These are phyloP conservation scores for Alternaria brassicicola DNA, from an alignment of 2,329 filamentous ascomycete species.

Conservation along the genomic window DNA sequence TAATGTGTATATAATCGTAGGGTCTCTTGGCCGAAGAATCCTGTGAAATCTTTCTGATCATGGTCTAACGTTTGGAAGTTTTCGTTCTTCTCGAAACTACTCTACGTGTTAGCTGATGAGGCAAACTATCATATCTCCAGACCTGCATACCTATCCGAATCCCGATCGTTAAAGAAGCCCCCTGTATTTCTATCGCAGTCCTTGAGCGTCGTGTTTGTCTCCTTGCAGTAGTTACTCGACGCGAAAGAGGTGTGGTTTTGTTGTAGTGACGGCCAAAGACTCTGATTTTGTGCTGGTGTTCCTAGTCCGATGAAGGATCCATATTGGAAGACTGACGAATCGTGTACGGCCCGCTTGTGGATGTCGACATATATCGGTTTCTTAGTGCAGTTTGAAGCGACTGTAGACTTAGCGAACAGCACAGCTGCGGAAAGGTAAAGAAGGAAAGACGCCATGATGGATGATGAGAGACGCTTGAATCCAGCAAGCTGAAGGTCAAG, in stretches of 20 bases:
- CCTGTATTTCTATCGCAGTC: conserved; percentile 43
- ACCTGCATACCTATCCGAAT: conserved; percentile 41
- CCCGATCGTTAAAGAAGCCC: conserved; percentile 41
- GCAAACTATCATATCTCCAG: neutral
- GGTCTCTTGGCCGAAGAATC: conserved; percentile 43
- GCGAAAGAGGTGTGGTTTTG: conserved; percentile 53
- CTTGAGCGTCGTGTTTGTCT: conserved; percentile 38
- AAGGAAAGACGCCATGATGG: conserved; percentile 37
- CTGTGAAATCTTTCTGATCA: conserved; percentile 25
- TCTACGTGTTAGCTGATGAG: conserved; percentile 17
- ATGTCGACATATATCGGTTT: conserved; percentile 54
- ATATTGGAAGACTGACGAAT: conserved; percentile 50
- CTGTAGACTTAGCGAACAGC: conserved; percentile 45
- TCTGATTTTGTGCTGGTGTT: conserved; percentile 53
- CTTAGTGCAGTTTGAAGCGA: conserved; percentile 49
- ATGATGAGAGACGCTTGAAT: conserved; percentile 31
- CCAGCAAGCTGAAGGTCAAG: conserved; percentile 36
- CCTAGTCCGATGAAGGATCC: conserved; percentile 55
- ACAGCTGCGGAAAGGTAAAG: conserved; percentile 39
- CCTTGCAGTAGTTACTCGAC: conserved; percentile 44
- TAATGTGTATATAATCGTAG: conserved; percentile 50
- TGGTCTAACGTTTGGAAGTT: conserved; percentile 38
- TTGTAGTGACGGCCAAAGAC: conserved; percentile 51
- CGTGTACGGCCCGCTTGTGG: conserved; percentile 52
- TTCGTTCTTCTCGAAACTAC: conserved; percentile 33